Base-by-base conservation (phyloP, 2,329 filamentous ascomycete species). In the Basipetospora chlamydospora region DNA sequence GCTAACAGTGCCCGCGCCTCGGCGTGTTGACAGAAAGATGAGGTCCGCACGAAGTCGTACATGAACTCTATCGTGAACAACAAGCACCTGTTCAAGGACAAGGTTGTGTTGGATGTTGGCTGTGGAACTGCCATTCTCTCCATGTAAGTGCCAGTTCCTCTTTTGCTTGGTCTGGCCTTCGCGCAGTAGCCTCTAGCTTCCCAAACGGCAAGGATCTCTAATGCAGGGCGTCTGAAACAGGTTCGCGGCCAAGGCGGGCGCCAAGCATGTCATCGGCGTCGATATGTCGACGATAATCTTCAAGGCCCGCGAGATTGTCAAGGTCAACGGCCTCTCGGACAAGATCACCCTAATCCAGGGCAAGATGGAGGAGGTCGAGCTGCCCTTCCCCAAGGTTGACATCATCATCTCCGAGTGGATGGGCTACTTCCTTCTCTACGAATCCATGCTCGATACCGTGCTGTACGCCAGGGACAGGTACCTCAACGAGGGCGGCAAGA, bases 321-420 rank as follows among this genome's bases (percentile, higher is more conserved):
- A 77, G 56, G 73, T 71, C 48, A 98, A 98, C 59, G 87, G 88
- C 49, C 77, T 98, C 71, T 72, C 80, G 37, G 81, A 88, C 65
- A 93, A 94, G 73, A 95, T 98, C 58, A 96, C 90, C 37, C 75
- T 98, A 41, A 74, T 98, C 45, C 90, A 96, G 67, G 90, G 90
- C 58, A 98, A 98, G 74, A 98, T 98, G 90, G 90, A 98, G 67
- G 90, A 98, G 65, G 86, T 98, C 31, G 69, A 81, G 53, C 69
- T 98, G 43, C 90, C 90, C 15, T 94, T 81, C 61, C 80, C 85
- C 52, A 83, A 96, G 63, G 90, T 98, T 46, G 90, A 98, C 55
- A 98, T 98, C 57, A 98, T 98, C 64, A 93, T 98, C 58, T 96
- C 88, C 2, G 90, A 98, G 68, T 98, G 90, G 90, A 98, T 98